Evolutionary conservation across 192 early-diverging fungal genomes (phyloP).

Genomic region (Dissophora ornata): DNA sequence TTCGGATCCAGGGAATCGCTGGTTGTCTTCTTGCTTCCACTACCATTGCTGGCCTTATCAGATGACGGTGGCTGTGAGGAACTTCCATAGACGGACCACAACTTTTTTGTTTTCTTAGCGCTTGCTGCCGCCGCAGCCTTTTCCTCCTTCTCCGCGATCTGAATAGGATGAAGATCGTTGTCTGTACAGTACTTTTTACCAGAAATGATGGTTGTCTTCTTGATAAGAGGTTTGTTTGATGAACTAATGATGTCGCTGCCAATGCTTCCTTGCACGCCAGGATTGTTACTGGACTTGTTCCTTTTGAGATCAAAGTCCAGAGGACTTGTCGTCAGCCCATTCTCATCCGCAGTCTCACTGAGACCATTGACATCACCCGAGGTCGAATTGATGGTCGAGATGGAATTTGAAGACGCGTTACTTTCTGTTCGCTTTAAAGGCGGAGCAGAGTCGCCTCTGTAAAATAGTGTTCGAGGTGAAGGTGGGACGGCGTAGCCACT

Average conservation of each 20-base stretch:
- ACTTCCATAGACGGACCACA: slow-evolving; percentile 1
- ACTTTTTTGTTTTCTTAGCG: slow-evolving; percentile 4
- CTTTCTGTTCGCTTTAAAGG: slow-evolving; percentile 1
- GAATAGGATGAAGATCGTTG: neutral
- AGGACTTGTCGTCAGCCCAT: neutral
- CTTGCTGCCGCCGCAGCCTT: neutral
- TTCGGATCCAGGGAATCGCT: slow-evolving; percentile 13
- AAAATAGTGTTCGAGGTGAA: neutral
- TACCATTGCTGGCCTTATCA: neutral
- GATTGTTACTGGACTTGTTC: neutral
- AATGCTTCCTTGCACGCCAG: too few species aligned
- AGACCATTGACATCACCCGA: neutral
- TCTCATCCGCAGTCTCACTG: neutral
- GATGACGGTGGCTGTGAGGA: neutral
- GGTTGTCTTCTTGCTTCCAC: neutral
- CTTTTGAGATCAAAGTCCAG: too few species aligned
- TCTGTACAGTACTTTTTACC: neutral
- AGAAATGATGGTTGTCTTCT: neutral
- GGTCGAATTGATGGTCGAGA: slow-evolving; percentile 7
- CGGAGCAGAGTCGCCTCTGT: neutral
- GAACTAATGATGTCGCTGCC: too few species aligned
- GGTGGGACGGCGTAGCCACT: neutral
- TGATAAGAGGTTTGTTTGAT: neutral
- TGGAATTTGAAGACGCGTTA: slow-evolving; percentile 10
- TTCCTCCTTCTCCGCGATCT: neutral